Evolutionary conservation across 192 early-diverging fungal species (phyloP).

Genomic region (Umbelopsis isabellina): DNA sequence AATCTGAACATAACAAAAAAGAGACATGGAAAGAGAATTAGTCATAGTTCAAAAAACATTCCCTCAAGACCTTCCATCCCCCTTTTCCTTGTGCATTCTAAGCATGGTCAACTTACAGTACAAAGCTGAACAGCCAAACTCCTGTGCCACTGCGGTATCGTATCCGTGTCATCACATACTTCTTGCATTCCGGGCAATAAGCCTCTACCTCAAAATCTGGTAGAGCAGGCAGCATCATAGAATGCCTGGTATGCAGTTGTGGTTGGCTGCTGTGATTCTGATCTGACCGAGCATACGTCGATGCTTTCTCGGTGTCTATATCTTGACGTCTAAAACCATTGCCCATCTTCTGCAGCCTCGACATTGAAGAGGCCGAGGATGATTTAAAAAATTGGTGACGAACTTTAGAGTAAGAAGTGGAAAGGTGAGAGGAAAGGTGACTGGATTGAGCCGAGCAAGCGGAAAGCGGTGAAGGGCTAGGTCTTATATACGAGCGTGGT

Average conservation of each 20-base stretch:
- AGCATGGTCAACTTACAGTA: neutral
- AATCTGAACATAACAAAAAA: neutral
- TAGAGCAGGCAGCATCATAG: neutral
- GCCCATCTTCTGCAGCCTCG: slow-evolving; percentile 1
- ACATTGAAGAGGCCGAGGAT: neutral
- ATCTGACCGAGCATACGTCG: neutral
- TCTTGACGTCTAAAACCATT: neutral
- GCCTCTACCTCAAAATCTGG: slow-evolving; percentile 20
- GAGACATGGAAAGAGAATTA: no score
- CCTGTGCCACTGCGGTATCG: neutral
- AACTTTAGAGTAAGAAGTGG: neutral
- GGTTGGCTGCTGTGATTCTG: slow-evolving; percentile 1
- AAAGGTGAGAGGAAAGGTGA: neutral
- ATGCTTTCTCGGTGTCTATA: neutral
- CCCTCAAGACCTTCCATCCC: no score
- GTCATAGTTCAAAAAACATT: no score
- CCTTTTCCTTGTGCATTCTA: no score
- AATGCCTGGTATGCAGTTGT: neutral
- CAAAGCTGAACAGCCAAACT: slow-evolving; percentile 7
- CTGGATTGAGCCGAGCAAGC: slow-evolving; percentile 15
- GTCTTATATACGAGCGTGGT: neutral
- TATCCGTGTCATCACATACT: slow-evolving; percentile 11
- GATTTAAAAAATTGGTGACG: neutral
- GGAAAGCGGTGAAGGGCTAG: slow-evolving; percentile 17
- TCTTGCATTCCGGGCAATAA: neutral